phyloP scores from a whole-genome alignment of 2,329 filamentous ascomycete species.

The Neofusicoccum kwambonambiense region DNA sequence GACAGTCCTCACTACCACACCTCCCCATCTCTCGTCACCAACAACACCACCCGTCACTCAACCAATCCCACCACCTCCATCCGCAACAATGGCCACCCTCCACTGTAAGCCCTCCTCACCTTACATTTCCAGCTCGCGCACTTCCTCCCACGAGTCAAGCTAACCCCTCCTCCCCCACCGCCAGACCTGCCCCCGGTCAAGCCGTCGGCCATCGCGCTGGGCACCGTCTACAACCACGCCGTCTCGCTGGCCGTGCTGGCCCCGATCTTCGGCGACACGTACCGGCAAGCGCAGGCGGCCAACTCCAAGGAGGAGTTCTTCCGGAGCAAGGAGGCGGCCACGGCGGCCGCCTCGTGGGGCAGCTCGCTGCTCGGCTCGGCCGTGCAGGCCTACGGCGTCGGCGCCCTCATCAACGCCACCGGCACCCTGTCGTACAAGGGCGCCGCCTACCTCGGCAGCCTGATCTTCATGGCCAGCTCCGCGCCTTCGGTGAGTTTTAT shows the following conservation, averaged over 20 bases:
- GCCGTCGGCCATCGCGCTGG: constrained; percentile 95
- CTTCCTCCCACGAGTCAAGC: background rate
- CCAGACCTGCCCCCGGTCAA: constrained; percentile 79
- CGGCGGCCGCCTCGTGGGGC: constrained; percentile 85
- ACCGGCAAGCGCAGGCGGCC: constrained; percentile 84
- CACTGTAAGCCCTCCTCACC: constrained; percentile 50
- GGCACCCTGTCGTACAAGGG: constrained; percentile 96
- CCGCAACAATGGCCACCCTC: constrained; percentile 57
- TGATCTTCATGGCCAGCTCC: constrained; percentile 89
- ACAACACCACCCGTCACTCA: no score
- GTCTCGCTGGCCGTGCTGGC: constrained; percentile 82
- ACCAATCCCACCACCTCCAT: constrained; percentile 5
- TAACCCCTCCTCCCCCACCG: background rate
- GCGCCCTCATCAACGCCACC: constrained; percentile 83
- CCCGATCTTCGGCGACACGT: constrained; percentile 90
- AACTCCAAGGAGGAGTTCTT: constrained; percentile 97
- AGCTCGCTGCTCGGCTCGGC: constrained; percentile 86
- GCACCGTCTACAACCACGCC: constrained; percentile 93
- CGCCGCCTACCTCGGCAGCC: constrained; percentile 83
- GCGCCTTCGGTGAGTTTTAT: constrained; percentile 72
- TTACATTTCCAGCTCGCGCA: background rate
- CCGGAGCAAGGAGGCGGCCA: constrained; percentile 86
- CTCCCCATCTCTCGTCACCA: background rate
- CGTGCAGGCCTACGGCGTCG: constrained; percentile 85
- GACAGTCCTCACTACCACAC: background rate